phyloP scores from a whole-genome alignment of 441 rosid genomes.

The Euphorbia schlechtendalii region DNA sequence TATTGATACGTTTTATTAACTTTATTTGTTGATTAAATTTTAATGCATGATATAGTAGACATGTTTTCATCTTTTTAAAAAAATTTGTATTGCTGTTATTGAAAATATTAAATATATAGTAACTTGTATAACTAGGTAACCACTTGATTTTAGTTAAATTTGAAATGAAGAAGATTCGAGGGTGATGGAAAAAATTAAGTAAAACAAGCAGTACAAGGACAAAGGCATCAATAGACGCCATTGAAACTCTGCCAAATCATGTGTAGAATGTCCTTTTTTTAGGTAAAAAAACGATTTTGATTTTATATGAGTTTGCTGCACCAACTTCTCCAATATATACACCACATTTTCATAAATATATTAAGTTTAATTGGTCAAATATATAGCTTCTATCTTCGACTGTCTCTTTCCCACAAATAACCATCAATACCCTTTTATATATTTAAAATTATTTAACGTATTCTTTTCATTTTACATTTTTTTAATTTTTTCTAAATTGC shows the following conservation, averaged over 20 bases:
- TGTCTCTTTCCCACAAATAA: background rate
- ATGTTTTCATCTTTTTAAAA: too few species aligned
- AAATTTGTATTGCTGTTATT: background rate
- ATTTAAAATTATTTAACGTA: too few species aligned
- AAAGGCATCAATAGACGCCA: conserved; percentile 22
- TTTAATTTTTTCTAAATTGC: too few species aligned
- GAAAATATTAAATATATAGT: background rate
- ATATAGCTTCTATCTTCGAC: conserved; percentile 10
- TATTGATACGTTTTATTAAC: too few species aligned
- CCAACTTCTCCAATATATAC: conserved; percentile 38
- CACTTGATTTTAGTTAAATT: conserved; percentile 17
- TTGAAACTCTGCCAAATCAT: conserved; percentile 22
- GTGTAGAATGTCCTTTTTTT: conserved; percentile 22
- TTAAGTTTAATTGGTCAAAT: too few species aligned
- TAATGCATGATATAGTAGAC: too few species aligned
- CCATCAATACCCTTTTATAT: too few species aligned
- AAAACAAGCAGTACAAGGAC: conserved; percentile 28
- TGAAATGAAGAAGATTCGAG: conserved; percentile 3
- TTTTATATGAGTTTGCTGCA: conserved; percentile 45
- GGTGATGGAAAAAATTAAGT: conserved; percentile 17
- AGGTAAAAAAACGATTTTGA: conserved; percentile 14
- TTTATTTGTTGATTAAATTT: too few species aligned
- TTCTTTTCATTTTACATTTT: background rate
- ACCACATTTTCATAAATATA: background rate
- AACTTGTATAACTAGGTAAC: conserved; percentile 28